These are phyloP conservation scores for Sorghum bicolor DNA, from an alignment of 176 grass and related monocot genomes.

Conservation along the genomic window DNA sequence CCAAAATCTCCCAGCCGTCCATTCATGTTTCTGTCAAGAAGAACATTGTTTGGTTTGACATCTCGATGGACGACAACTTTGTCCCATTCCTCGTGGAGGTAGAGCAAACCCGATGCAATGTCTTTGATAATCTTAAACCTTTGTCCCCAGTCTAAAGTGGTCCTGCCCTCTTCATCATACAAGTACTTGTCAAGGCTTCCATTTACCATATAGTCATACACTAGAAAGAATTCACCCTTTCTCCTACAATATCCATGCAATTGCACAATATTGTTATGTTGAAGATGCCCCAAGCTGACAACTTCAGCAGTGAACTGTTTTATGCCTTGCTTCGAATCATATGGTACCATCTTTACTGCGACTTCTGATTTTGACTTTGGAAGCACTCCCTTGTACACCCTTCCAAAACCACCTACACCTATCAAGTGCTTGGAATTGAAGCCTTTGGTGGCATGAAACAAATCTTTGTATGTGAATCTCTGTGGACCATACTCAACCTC, in stretches of 20 bases:
- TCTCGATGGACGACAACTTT: neutral
- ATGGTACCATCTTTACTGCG: slow-evolving; percentile 14
- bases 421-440: slow-evolving; percentile 2
- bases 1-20: neutral
- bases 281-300: slow-evolving; percentile 8
- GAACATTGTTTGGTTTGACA: neutral
- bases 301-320: slow-evolving; percentile 22
- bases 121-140: slow-evolving; percentile 19
- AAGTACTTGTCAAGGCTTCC: slow-evolving; percentile 28
- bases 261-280: slow-evolving; percentile 19
- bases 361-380: slow-evolving; percentile 2
- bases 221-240: slow-evolving; percentile 17
- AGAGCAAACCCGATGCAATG: slow-evolving; percentile 5
- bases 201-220: slow-evolving; percentile 36
- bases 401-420: slow-evolving; percentile 26
- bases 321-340: slow-evolving; percentile 18
- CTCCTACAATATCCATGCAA: slow-evolving; percentile 22
- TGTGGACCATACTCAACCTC: slow-evolving; percentile 37
- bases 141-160: neutral
- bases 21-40: neutral
- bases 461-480: slow-evolving; percentile 27
- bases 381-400: too few species aligned
- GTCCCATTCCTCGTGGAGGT: slow-evolving; percentile 29
- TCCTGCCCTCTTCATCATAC: neutral
- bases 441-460: slow-evolving; percentile 3